Conservation (phyloP, 2,329 filamentous ascomycete genomes). For the Clonostachys chloroleuca region DNA sequence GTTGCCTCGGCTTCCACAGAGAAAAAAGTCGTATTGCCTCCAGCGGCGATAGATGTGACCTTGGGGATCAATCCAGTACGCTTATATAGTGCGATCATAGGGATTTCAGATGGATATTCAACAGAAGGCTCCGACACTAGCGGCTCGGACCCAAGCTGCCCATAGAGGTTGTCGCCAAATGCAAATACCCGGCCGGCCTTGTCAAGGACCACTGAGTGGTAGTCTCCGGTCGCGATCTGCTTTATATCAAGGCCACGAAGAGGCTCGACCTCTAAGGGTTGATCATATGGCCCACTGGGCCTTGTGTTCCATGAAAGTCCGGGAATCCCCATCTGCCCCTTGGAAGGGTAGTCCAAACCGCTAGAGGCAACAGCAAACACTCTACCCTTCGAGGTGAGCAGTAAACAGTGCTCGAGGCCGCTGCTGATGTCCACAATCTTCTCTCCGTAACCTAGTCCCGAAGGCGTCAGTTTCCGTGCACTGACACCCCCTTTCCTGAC, state of each 20-base stretch:
- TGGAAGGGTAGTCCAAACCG: slow-evolving; percentile 70
- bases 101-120: slow-evolving; percentile 67
- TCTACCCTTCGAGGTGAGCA: slow-evolving; percentile 80
- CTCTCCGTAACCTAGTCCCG: slow-evolving; percentile 62
- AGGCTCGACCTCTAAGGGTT: slow-evolving; percentile 72
- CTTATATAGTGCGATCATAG: slow-evolving; percentile 68
- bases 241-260: slow-evolving; percentile 67
- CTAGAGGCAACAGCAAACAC: slow-evolving; percentile 87
- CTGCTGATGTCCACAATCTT: slow-evolving; percentile 69
- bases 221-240: slow-evolving; percentile 79
- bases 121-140: slow-evolving; percentile 56
- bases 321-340: slow-evolving; percentile 83
- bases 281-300: slow-evolving; percentile 73
- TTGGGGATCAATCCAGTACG: slow-evolving; percentile 57
- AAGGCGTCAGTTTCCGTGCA: slow-evolving; percentile 69
- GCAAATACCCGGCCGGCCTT: slow-evolving; percentile 73
- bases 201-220: slow-evolving; percentile 78
- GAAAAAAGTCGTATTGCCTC: slow-evolving; percentile 84
- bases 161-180: slow-evolving; percentile 87
- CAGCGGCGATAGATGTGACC: slow-evolving; percentile 77
- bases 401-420: slow-evolving; percentile 80
- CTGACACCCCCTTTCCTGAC: slow-evolving; percentile 41
- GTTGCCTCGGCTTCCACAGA: slow-evolving; percentile 71
- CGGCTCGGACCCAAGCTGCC: slow-evolving; percentile 84
- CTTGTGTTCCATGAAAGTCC: slow-evolving; percentile 77